Base-by-base conservation (phyloP, 768 basidiomycete genomes). In the Multifurca ochricompacta region DNA sequence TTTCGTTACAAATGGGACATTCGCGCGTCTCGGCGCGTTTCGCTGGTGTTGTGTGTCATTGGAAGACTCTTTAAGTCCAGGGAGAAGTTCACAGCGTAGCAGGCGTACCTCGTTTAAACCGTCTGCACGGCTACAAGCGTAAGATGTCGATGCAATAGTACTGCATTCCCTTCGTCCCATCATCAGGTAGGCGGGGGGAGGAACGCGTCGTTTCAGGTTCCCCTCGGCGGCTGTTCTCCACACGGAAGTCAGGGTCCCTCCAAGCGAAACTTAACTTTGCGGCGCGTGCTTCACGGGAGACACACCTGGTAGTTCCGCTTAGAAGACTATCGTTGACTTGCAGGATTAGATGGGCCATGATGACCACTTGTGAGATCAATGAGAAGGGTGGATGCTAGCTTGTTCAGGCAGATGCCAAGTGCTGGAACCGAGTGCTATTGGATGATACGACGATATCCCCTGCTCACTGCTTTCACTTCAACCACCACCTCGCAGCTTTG, bases 1-100 rank as follows among this genome's bases (percentile, higher is more conserved):
- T 65, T n/a, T 91, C 87, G 13, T 75, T 70, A 68, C 88, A 91
- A 35, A 85, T 78, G 1, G 88, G 89, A 63, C 88, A 91, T 54
- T 72, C 72, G 53, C 81, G 74, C 2, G 85, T 91, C 64, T 89
- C 87, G 16, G 83, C 87, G 40, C 83, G 79, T 66, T 81, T 86
- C 3, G 75, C 85, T 87, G 53, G 9, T n/a, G n/a, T n/a, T n/a
- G 31, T 13, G 4, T 30, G 36, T n/a, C 14, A 10, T 31, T 4
- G 19, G 34, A 11, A 14, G 19, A 7, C 6, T 16, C 35, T 6
- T 13, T 9, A 43, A 16, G 3, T 21, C 7, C 30, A 36, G 27
- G 41, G 16, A 21, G 18, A 31, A 6, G n/a, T n/a, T n/a, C n/a
- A n/a, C n/a, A n/a, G n/a, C n/a, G n/a, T n/a, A n/a, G n/a, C n/a